Percentiles rank a stretch among this genome's conserved stretches.
phyloP scores from a whole-genome alignment of 202 grass and related monocot species.

The Brachypodium distachyon region DNA sequence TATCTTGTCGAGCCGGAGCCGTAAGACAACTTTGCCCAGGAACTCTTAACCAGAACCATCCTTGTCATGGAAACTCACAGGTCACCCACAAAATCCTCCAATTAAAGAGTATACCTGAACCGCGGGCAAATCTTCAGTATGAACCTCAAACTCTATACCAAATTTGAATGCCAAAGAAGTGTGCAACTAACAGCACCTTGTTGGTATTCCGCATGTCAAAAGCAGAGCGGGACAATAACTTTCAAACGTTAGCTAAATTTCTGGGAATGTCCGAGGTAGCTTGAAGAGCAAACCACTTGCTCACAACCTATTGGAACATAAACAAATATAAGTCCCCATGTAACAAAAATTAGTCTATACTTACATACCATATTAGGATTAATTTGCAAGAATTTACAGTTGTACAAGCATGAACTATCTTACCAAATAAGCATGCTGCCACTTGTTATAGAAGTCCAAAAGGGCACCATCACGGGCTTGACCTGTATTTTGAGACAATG shows the following conservation, averaged over 20 bases:
- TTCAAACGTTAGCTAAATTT: constrained; percentile 69
- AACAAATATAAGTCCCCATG: not conserved
- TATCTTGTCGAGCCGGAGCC: constrained; percentile 89
- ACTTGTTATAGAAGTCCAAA: constrained; percentile 79
- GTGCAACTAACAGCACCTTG: constrained; percentile 43
- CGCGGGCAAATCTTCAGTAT: not conserved
- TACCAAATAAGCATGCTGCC: constrained; percentile 93
- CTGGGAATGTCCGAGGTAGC: constrained; percentile 83
- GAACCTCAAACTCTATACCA: not conserved
- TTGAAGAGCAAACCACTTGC: constrained; percentile 99
- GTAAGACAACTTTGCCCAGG: constrained; percentile 84
- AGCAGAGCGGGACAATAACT: constrained; percentile 72
- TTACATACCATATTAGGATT: not conserved
- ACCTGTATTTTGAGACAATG: constrained; percentile 85
- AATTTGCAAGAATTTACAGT: not conserved
- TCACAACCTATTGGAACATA: constrained; percentile 63
- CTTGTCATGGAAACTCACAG: constrained; percentile 94
- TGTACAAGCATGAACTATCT: constrained; percentile 18
- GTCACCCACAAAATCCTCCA: constrained; percentile 80
- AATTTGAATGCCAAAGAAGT: not conserved
- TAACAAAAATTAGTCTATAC: not conserved
- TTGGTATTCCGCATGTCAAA: constrained; percentile 90
- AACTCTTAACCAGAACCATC: constrained; percentile 95
- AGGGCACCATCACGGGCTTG: constrained; percentile 74
- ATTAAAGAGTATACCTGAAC: constrained; percentile 82